Conservation (phyloP, 345 rosid species). For the Salix caprea region DNA sequence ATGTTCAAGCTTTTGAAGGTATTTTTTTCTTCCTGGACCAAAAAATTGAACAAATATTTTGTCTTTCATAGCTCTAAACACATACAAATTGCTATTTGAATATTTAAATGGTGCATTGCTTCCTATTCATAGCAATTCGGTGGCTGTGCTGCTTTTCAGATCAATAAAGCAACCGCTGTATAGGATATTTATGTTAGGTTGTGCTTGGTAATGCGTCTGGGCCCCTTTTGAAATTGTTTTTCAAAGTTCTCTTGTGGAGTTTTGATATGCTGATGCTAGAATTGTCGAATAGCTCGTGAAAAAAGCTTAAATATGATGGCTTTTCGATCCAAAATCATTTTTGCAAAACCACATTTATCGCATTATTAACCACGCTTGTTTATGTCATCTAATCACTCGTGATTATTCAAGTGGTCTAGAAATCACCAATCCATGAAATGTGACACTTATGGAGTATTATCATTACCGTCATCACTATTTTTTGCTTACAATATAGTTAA, state of each 20-base stretch:
- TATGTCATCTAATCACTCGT: neutral
- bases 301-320: neutral
- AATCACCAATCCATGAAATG: neutral
- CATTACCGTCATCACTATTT: neutral
- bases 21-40: neutral
- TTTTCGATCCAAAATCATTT: neutral
- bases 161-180: neutral
- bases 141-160: neutral
- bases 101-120: neutral
- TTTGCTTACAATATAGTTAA: neutral
- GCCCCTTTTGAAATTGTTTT: neutral
- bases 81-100: neutral
- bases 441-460: neutral
- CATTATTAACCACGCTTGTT: neutral
- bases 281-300: neutral
- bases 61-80: neutral
- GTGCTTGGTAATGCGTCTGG: neutral
- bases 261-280: too few species aligned
- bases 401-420: neutral
- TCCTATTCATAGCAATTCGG: neutral
- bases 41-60: neutral
- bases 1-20: constrained; percentile 71
- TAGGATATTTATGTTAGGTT: neutral
- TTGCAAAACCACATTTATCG: neutral
- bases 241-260: neutral